phyloP scores from a whole-genome alignment of 495 filamentous ascomycete species.

The Aspergillus ellipticus region DNA sequence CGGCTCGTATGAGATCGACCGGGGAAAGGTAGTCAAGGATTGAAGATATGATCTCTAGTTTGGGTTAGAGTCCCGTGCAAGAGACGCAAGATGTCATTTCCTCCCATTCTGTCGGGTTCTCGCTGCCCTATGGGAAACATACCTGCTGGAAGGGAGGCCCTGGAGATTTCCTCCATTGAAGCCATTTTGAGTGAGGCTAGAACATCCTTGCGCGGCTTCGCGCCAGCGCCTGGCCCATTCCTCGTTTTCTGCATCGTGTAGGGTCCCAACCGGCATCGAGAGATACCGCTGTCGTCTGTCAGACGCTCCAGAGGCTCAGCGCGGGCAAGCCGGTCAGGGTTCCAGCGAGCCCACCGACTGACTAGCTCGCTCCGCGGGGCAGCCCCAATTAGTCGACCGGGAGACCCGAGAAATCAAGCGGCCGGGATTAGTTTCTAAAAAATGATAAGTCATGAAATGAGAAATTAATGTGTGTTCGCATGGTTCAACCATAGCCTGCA shows the following conservation, averaged over 20 bases:
- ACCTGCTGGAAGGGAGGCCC: slow-evolving; percentile 79
- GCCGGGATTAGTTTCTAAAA: not conserved
- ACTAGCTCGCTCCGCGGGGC: slow-evolving; percentile 9
- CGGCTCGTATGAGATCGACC: slow-evolving; percentile 77
- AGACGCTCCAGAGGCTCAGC: slow-evolving; percentile 7
- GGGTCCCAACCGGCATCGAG: slow-evolving; percentile 31
- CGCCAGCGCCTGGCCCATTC: slow-evolving; percentile 50
- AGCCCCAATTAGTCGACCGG: slow-evolving; percentile 1
- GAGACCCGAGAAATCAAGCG: not conserved
- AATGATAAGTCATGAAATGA: slow-evolving; percentile 1
- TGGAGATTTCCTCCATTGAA: slow-evolving; percentile 69
- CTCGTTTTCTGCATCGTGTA: slow-evolving; percentile 61
- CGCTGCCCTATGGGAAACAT: slow-evolving; percentile 21
- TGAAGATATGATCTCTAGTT: slow-evolving; percentile 75
- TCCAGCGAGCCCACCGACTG: slow-evolving; percentile 5
- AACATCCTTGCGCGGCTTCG: slow-evolving; percentile 54
- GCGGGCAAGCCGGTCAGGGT: slow-evolving; percentile 10
- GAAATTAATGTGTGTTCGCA: not conserved
- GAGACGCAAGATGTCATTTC: not conserved
- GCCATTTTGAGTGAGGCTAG: slow-evolving; percentile 69
- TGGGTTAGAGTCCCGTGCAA: slow-evolving; percentile 17
- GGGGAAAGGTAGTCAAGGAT: slow-evolving; percentile 88
- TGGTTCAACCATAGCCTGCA: not conserved
- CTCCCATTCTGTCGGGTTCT: not conserved
- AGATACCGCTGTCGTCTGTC: slow-evolving; percentile 4